A percentile compares a stretch with the other conserved stretches of the same genome.
Conservation (phyloP, 1,284 basidiomycete species). For the Ceratobasidium sp. region DNA sequence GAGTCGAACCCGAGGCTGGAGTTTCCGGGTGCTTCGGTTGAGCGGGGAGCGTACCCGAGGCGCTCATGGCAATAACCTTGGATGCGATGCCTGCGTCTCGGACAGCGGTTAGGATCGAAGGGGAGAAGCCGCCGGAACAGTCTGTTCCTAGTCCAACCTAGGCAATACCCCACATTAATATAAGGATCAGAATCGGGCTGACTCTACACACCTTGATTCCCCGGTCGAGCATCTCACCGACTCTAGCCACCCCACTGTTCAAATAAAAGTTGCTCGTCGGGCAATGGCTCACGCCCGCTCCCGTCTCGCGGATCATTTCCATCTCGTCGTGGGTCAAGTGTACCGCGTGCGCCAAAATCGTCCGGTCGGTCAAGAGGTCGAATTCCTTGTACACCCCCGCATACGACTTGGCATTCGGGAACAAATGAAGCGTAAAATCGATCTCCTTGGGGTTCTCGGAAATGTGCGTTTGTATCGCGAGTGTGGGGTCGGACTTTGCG, state of each 20-base stretch:
- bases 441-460: constrained; percentile 86
- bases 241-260: constrained; percentile 79
- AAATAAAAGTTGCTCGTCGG: constrained; percentile 93
- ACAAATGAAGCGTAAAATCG: constrained; percentile 67
- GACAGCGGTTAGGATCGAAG: constrained; percentile 84
- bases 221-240: constrained; percentile 79
- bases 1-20: too few relatives aligned
- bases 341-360: constrained; percentile 90
- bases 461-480: constrained; percentile 93
- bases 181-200: constrained; percentile 1
- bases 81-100: constrained; percentile 84
- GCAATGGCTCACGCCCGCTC: constrained; percentile 89
- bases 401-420: constrained; percentile 67
- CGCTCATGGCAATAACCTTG: constrained; percentile 63
- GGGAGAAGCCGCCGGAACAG: constrained; percentile 86
- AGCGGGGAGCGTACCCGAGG: constrained; percentile 44
- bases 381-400: constrained; percentile 83
- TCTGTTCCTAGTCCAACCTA: constrained; percentile 91
- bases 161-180: not conserved
- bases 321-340: constrained; percentile 78
- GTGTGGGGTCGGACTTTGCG: constrained; percentile 49
- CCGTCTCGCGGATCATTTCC: constrained; percentile 66
- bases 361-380: constrained; percentile 78
- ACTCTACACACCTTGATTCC: constrained; percentile 75
- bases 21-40: constrained; percentile 37